phyloP scores from a whole-genome alignment of 2,329 filamentous ascomycete genomes.

The Neofusicoccum laricinum region DNA sequence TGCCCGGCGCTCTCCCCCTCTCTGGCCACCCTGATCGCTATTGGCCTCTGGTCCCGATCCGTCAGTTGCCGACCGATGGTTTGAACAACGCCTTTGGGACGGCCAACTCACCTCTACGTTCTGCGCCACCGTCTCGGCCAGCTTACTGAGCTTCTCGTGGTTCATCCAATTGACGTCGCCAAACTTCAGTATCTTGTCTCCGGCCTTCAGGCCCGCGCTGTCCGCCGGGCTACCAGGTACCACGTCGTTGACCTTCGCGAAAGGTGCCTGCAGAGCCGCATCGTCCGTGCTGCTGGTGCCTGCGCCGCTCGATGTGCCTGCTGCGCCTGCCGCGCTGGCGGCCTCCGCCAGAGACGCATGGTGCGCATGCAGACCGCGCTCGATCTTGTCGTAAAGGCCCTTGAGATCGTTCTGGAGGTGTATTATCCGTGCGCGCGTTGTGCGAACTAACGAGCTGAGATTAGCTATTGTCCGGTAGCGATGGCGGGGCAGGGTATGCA shows the following conservation, averaged over 20 bases:
- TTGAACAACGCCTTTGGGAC: neutral
- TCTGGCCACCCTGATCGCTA: constrained; percentile 10
- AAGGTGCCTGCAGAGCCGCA: constrained; percentile 58
- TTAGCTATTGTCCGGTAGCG: neutral
- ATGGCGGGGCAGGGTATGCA: constrained; percentile 42
- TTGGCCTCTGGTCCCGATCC: constrained; percentile 1
- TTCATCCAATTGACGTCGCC: constrained; percentile 80
- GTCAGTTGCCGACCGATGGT: neutral
- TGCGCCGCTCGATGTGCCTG: constrained; percentile 20
- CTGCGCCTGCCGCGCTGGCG: constrained; percentile 18
- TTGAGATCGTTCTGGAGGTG: constrained; percentile 91
- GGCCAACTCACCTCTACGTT: constrained; percentile 77
- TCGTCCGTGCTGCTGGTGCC: constrained; percentile 26
- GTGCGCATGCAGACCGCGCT: constrained; percentile 82
- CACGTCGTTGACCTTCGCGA: constrained; percentile 88
- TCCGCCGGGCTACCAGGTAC: constrained; percentile 76
- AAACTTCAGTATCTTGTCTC: constrained; percentile 81
- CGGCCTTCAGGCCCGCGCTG: constrained; percentile 72
- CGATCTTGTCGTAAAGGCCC: constrained; percentile 76
- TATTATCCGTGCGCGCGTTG: constrained; percentile 88
- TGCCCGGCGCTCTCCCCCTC: constrained; percentile 38
- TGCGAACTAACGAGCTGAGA: constrained; percentile 63
- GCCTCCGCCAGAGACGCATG: constrained; percentile 64
- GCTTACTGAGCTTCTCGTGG: constrained; percentile 79
- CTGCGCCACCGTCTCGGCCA: constrained; percentile 84